These are phyloP conservation scores for Plasmopara muralis DNA, from an alignment of 352 stramenopile species.

Conservation along the genomic window DNA sequence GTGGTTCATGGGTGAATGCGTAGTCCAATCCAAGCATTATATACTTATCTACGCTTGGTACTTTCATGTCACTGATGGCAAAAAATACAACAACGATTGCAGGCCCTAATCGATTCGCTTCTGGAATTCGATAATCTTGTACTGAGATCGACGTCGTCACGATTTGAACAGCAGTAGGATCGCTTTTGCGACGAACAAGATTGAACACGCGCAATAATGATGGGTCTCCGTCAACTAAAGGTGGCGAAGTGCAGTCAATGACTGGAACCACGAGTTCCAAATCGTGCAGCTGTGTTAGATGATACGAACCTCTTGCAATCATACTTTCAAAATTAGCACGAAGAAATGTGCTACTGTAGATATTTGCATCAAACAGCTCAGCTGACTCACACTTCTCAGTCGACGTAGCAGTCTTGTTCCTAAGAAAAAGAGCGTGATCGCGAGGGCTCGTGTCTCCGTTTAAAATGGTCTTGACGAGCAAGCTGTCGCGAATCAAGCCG, in stretches of 20 bases:
- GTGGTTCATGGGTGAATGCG: constrained; percentile 21
- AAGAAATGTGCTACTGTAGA: constrained; percentile 33
- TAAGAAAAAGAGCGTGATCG: constrained; percentile 27
- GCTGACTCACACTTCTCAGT: neutral
- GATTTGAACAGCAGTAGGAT: constrained; percentile 14
- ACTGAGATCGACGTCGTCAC: constrained; percentile 12
- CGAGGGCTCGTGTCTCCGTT: constrained; percentile 14
- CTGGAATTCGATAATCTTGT: constrained; percentile 34
- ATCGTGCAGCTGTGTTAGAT: constrained; percentile 24
- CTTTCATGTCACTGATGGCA: constrained; percentile 26
- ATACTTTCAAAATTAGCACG: constrained; percentile 20
- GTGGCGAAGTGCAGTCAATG: constrained; percentile 32
- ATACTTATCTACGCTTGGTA: constrained; percentile 13
- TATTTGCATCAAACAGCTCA: constrained; percentile 9
- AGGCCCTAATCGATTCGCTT: constrained; percentile 24
- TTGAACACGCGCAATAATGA: constrained; percentile 32
- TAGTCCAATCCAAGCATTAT: constrained; percentile 5
- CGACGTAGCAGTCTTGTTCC: no score
- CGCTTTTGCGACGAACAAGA: constrained; percentile 25
- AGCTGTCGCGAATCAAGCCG: constrained; percentile 25
- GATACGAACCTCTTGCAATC: constrained; percentile 16
- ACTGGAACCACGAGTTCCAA: constrained; percentile 33
- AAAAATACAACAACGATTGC: constrained; percentile 24
- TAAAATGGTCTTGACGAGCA: constrained; percentile 22
- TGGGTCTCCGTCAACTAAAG: constrained; percentile 22